Base-by-base conservation (phyloP, 768 basidiomycete genomes). In the Mycena crocata region DNA sequence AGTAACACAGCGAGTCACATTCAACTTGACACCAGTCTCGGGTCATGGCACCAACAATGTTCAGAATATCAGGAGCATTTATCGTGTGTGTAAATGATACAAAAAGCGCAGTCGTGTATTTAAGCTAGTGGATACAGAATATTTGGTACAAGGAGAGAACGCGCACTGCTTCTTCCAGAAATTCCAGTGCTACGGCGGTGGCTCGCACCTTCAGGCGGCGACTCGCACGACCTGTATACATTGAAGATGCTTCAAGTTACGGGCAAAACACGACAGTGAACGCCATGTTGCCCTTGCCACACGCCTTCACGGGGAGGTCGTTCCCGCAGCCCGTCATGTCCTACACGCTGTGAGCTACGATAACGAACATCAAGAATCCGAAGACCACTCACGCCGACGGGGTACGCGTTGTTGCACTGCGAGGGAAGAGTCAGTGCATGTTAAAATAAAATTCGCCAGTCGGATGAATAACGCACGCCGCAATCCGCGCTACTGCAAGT, bases 251-350 rank as follows among this genome's bases (percentile, higher is more conserved):
- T n/a, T n/a, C n/a, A n/a, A n/a, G n/a, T 63, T 46, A 67, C 21
- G 66, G 66, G 60, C 66, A 67, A 35, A 67, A 67, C 21, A 62
- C 60, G 55, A 67, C 66, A 34, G 46, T 62, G 49, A 67, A 67
- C 10, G 59, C 39, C 1, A 37, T 46, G 44, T 57, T 62, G 24
- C 66, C 66, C 30, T 49, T 50, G 32, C 66, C 60, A 50, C 66
- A 67, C 40, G 66, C 66, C 31, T 67, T 67, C 48, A 67, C 66
- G 0, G 66, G 66, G 54, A 62, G 59, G 55, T 67, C 66, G 48
- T 50, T 50, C 6, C 66, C 66, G 55, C 66, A 67, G 21, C 66
- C 66, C 19, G 66, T 57, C 59, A 31, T 57, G 56, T 67, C 66
- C 66, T 67, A 44, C 10, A 26, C 23, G 10, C 1, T 24, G 54